These are phyloP conservation scores for Heterobasidion irregulare DNA, from an alignment of 1,284 basidiomycete species.

Conservation along the genomic window DNA sequence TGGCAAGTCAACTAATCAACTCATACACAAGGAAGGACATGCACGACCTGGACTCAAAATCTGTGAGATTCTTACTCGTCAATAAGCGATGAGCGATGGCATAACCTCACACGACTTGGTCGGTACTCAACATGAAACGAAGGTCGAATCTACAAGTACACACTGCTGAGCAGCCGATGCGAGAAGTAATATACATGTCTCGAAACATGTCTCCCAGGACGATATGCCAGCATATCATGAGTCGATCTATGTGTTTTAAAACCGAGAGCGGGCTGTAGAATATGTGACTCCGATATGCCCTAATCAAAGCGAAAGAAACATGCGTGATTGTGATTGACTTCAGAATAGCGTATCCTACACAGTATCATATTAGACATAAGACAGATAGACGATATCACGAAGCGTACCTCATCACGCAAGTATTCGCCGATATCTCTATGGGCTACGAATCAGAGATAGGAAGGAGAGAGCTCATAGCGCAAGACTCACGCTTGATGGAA, in stretches of 20 bases:
- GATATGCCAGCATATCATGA: not conserved
- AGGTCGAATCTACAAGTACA: not conserved
- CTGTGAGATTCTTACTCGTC: too few species aligned
- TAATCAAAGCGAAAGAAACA: not conserved
- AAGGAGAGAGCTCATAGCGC: constrained; percentile 2
- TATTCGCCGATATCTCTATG: constrained; percentile 94
- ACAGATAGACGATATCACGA: not conserved
- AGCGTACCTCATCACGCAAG: constrained; percentile 80
- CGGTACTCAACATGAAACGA: not conserved
- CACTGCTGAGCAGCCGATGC: not conserved
- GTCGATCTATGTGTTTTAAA: not conserved
- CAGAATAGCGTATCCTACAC: not conserved
- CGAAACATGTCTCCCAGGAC: not conserved
- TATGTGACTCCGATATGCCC: not conserved
- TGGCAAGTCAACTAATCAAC: not conserved
- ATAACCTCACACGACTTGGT: too few species aligned
- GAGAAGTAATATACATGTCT: not conserved
- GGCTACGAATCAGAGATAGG: constrained; percentile 1
- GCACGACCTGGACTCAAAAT: not conserved
- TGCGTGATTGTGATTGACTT: not conserved
- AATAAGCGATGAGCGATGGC: too few species aligned
- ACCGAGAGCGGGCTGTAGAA: not conserved
- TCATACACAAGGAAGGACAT: not conserved
- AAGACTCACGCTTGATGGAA: constrained; percentile 92
- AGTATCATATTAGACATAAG: constrained; percentile 29